Evolutionary conservation across 345 rosid species (phyloP).

Genomic region (Turnera subulata): DNA sequence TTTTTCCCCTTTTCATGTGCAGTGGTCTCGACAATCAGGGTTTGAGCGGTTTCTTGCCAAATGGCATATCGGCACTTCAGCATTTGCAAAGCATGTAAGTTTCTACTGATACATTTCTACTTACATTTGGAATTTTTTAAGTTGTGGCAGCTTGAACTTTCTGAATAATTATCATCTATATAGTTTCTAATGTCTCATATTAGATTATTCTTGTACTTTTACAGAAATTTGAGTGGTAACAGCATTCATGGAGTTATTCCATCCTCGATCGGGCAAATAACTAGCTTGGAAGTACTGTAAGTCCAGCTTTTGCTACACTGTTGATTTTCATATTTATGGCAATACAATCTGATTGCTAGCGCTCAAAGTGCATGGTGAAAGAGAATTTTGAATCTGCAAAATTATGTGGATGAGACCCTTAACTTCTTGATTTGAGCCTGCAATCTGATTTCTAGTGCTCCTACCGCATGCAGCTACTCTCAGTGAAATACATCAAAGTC

Average conservation of each 20-base stretch:
- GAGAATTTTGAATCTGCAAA: too few relatives aligned
- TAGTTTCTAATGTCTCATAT: slow-evolving; percentile 1
- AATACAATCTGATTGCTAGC: too few relatives aligned
- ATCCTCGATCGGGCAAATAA: slow-evolving; percentile 59
- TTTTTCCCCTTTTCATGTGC: slow-evolving; percentile 20
- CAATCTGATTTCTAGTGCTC: too few relatives aligned
- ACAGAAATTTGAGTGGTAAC: slow-evolving; percentile 88
- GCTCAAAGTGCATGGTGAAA: too few relatives aligned
- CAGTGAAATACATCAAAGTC: too few relatives aligned
- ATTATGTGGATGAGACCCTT: too few relatives aligned
- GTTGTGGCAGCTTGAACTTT: too few relatives aligned
- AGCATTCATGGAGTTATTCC: slow-evolving; percentile 75
- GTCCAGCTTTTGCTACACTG: slow-evolving; percentile 26
- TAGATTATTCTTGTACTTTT: neutral
- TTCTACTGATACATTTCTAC: neutral
- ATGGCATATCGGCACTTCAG: slow-evolving; percentile 58
- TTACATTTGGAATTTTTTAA: neutral
- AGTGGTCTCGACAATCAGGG: slow-evolving; percentile 92
- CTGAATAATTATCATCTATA: too few relatives aligned
- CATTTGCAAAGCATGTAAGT: slow-evolving; percentile 91
- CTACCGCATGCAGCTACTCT: too few relatives aligned
- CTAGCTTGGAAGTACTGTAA: slow-evolving; percentile 72
- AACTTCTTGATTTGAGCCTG: too few relatives aligned
- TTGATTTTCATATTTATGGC: neutral
- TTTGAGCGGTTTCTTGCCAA: slow-evolving; percentile 74